These are phyloP conservation scores for Cryptococcus sp. DNA, from an alignment of 1,284 basidiomycete genomes.

Conservation along the genomic window DNA sequence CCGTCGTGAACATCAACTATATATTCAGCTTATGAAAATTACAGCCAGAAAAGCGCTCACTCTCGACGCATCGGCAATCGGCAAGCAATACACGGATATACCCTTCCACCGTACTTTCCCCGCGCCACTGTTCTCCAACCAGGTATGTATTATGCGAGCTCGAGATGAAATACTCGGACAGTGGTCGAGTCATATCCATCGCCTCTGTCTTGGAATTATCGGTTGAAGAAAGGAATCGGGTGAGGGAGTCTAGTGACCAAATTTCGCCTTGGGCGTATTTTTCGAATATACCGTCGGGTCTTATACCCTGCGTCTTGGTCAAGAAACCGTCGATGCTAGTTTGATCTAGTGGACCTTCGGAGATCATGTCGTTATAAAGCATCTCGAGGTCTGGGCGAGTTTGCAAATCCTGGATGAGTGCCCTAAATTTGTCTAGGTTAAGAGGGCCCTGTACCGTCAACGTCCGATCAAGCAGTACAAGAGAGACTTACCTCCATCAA, in stretches of 20 bases:
- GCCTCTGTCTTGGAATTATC: slow-evolving; percentile 57
- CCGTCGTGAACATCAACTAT: slow-evolving; percentile 96
- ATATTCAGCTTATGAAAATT: neutral
- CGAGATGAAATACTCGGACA: slow-evolving; percentile 86
- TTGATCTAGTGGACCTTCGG: slow-evolving; percentile 53
- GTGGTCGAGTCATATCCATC: slow-evolving; percentile 73
- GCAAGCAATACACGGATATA: slow-evolving; percentile 89
- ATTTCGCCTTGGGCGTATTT: slow-evolving; percentile 11
- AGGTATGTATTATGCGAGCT: slow-evolving; percentile 98
- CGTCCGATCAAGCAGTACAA: neutral
- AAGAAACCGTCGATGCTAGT: slow-evolving; percentile 64
- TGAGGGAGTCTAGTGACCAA: slow-evolving; percentile 51
- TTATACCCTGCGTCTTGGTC: slow-evolving; percentile 59
- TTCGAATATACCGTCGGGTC: slow-evolving; percentile 19
- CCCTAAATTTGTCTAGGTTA: slow-evolving; percentile 77
- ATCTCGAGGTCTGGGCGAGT: slow-evolving; percentile 71
- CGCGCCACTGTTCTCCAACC: slow-evolving; percentile 87
- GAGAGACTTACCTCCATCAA: neutral
- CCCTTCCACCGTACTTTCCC: slow-evolving; percentile 89
- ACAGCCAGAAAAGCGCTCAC: slow-evolving; percentile 52
- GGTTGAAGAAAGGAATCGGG: slow-evolving; percentile 66
- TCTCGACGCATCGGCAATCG: slow-evolving; percentile 86
- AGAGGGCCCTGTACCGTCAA: slow-evolving; percentile 48
- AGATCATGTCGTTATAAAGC: slow-evolving; percentile 59
- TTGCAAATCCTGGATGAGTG: slow-evolving; percentile 80